Percentiles rank a stretch among this genome's conserved stretches.
Evolutionary conservation across 108 stramenopile genomes (phyloP).

Genomic region (Skeletonema tropicum): DNA sequence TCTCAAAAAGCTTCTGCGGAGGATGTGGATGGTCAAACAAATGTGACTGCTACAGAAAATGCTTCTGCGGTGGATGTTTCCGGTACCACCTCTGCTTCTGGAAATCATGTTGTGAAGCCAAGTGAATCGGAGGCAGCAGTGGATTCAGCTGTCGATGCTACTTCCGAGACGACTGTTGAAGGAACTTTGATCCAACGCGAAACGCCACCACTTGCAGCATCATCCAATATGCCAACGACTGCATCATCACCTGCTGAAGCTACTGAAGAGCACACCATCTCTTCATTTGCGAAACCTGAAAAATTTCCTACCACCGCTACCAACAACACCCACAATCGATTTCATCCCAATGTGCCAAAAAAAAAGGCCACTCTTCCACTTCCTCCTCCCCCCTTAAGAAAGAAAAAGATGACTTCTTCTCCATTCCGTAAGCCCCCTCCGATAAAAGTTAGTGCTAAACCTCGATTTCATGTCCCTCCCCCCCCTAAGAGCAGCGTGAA

Average conservation of each 20-base stretch:
- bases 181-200: neutral
- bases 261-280: too few relatives aligned
- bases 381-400: neutral
- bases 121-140: neutral
- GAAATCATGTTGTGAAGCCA: too few relatives aligned
- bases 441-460: conserved; percentile 8
- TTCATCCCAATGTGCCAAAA: neutral
- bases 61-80: too few relatives aligned
- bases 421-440: conserved; percentile 21
- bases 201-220: neutral
- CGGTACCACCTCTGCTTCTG: too few relatives aligned
- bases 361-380: neutral
- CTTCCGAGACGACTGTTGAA: conserved; percentile 4
- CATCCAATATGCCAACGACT: neutral
- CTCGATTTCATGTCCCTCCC: conserved; percentile 13
- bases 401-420: neutral
- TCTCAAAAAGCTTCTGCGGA: too few relatives aligned
- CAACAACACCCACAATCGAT: neutral
- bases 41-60: too few relatives aligned
- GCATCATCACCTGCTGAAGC: too few relatives aligned
- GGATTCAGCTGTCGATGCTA: neutral
- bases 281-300: neutral
- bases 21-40: too few relatives aligned
- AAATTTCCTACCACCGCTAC: neutral
- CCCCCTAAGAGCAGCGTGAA: neutral